A percentile compares a stretch with the other conserved stretches of the same genome.
These are phyloP conservation scores for Pseudogymnoascus sp. DNA, from an alignment of 2,329 filamentous ascomycete species.

Conservation along the genomic window DNA sequence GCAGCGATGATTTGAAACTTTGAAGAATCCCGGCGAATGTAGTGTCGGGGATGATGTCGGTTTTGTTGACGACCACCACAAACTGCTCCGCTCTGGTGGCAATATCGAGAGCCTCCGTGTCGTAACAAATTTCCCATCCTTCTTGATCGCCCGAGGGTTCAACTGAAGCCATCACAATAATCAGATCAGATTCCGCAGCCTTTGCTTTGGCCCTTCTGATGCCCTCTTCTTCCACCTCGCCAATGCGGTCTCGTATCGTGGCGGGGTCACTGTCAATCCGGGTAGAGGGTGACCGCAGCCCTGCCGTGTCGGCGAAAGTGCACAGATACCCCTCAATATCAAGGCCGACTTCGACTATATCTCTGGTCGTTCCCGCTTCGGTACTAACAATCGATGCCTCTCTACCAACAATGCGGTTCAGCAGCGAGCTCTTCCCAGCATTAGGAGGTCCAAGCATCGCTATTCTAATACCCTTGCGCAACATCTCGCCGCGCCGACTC, in stretches of 20 bases:
- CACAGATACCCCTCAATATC: conserved; percentile 87
- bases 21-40: conserved; percentile 33
- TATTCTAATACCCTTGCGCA: conserved; percentile 77
- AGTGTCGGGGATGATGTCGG: conserved; percentile 38
- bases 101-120: conserved; percentile 47
- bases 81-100: conserved; percentile 41
- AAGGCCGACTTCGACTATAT: conserved; percentile 85
- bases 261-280: conserved; percentile 16
- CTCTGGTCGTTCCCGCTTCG: conserved; percentile 87
- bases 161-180: conserved; percentile 72
- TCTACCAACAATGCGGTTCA: conserved; percentile 82
- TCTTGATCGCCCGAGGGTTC: conserved; percentile 39
- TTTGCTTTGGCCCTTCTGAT: conserved; percentile 78
- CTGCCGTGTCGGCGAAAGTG: conserved; percentile 92
- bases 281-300: conserved; percentile 51
- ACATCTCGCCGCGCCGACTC: conserved; percentile 71
- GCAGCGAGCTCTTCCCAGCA: conserved; percentile 85
- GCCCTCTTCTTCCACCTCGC: conserved; percentile 77
- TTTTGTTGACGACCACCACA: conserved; percentile 56
- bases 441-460: conserved; percentile 88
- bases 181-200: conserved; percentile 74
- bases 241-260: conserved; percentile 39
- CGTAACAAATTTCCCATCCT: conserved; percentile 41
- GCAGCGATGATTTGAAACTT: conserved; percentile 34
- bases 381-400: conserved; percentile 92